Evolutionary conservation across 2,329 filamentous ascomycete species (phyloP).

Genomic region (Aspergillus pseudoglaucus): DNA sequence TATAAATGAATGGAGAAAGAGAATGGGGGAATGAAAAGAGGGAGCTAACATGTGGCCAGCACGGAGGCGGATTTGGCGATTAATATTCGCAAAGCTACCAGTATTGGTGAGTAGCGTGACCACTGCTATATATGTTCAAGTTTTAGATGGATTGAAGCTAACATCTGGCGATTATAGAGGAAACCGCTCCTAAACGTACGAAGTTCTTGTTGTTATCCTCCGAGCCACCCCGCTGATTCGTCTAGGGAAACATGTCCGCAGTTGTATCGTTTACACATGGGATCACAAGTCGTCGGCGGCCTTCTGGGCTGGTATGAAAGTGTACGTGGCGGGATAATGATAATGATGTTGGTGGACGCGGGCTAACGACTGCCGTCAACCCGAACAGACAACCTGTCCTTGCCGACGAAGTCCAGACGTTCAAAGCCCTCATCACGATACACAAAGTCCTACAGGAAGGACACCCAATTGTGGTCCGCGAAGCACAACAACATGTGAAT

Average conservation of each 20-base stretch:
- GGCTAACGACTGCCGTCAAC: conserved; percentile 1
- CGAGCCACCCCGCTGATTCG: conserved; percentile 4
- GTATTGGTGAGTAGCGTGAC: conserved; percentile 43
- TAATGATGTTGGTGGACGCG: not conserved
- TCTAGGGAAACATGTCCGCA: conserved; percentile 84
- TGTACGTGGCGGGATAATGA: conserved; percentile 51
- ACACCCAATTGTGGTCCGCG: conserved; percentile 77
- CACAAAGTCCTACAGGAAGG: conserved; percentile 98
- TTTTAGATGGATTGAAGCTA: conserved; percentile 10
- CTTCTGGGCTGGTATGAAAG: conserved; percentile 98
- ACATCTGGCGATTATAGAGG: conserved; percentile 39
- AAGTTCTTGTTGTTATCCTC: conserved; percentile 3
- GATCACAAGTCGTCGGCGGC: conserved; percentile 92
- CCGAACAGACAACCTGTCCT: conserved; percentile 78
- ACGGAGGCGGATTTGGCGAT: conserved; percentile 59
- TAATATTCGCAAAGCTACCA: conserved; percentile 63
- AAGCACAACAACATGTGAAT: conserved; percentile 78
- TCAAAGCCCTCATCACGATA: conserved; percentile 94
- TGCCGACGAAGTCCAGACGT: conserved; percentile 96
- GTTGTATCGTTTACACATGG: conserved; percentile 98
- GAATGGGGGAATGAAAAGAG: not conserved
- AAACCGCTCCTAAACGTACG: conserved; percentile 62
- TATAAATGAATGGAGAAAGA: conserved; percentile 2
- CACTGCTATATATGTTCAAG: conserved; percentile 1
- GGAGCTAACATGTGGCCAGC: conserved; percentile 25